These are phyloP conservation scores for Plasmodiophora brassicae DNA, from an alignment of 208 protist species.

Conservation along the genomic window DNA sequence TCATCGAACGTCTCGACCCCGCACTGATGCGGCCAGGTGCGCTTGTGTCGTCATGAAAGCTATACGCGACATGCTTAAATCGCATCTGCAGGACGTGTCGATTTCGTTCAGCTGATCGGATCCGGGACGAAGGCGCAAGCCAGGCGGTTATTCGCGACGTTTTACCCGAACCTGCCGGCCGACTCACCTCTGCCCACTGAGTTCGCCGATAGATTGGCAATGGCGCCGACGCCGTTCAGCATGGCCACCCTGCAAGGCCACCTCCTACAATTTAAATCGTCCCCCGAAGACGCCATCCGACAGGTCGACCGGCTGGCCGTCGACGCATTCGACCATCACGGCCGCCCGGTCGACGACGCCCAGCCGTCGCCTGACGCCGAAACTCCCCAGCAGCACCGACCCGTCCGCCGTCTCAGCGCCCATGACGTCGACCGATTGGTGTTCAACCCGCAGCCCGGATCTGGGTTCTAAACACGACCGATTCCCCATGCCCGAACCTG, in stretches of 20 bases:
- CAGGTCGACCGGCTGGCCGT: not conserved
- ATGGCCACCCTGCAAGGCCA: not conserved
- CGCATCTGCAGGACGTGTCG: constrained; percentile 15
- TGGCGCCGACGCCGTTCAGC: not conserved
- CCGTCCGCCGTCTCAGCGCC: not conserved
- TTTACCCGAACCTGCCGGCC: not conserved
- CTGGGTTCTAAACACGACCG: no score
- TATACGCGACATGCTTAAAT: not conserved
- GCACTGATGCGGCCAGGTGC: constrained; percentile 36
- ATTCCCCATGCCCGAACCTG: no score
- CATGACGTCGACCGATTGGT: not conserved
- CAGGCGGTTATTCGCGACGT: not conserved
- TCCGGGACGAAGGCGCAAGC: constrained; percentile 3
- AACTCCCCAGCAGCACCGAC: not conserved
- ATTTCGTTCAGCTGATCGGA: constrained; percentile 1
- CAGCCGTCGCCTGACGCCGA: not conserved
- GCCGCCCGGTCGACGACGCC: not conserved
- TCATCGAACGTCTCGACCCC: constrained; percentile 37
- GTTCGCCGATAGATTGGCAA: not conserved
- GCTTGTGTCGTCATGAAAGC: not conserved
- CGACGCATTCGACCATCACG: not conserved
- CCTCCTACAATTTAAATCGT: not conserved
- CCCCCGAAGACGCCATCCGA: not conserved
- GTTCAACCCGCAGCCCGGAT: not conserved
- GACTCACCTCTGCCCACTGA: not conserved